A percentile compares a stretch with the other conserved stretches of the same genome.
phyloP scores from a whole-genome alignment of 352 stramenopile genomes.

The Poterioochromonas sp. region DNA sequence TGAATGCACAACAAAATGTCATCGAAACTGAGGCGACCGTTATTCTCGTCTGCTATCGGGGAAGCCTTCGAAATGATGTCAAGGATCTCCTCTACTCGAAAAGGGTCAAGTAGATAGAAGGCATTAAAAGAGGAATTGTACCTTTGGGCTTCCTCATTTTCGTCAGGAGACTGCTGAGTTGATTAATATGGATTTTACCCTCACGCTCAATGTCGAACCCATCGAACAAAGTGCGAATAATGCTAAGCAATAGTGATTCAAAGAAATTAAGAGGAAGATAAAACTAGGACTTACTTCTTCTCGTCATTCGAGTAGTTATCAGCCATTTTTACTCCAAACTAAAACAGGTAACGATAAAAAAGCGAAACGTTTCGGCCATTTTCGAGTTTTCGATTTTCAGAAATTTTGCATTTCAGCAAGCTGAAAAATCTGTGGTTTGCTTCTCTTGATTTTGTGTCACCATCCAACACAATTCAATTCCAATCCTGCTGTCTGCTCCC shows the following conservation, averaged over 20 bases:
- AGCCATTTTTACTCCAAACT: too few relatives aligned
- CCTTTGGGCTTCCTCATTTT: not conserved
- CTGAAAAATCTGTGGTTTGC: too few relatives aligned
- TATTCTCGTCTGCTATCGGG: conserved; percentile 18
- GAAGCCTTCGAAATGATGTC: not conserved
- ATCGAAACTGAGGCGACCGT: conserved; percentile 41
- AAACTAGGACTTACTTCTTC: too few relatives aligned
- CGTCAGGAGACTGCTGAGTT: not conserved
- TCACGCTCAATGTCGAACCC: not conserved
- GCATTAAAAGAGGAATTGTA: not conserved
- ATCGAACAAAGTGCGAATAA: conserved; percentile 20
- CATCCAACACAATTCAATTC: too few relatives aligned
- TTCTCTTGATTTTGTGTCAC: too few relatives aligned
- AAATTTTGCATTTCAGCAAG: too few relatives aligned
- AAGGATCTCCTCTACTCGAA: not conserved
- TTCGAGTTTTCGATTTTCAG: too few relatives aligned
- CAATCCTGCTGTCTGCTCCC: conserved; percentile 26
- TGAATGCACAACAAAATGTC: conserved; percentile 41
- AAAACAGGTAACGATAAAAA: too few relatives aligned
- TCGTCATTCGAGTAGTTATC: too few relatives aligned
- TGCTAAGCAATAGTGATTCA: too few relatives aligned
- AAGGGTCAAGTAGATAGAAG: not conserved
- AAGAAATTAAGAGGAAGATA: too few relatives aligned
- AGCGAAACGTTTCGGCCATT: too few relatives aligned
- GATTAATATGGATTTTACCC: conserved; percentile 9